Evolutionary conservation across 768 basidiomycete species (phyloP).

Genomic region (Pholiota microspora): DNA sequence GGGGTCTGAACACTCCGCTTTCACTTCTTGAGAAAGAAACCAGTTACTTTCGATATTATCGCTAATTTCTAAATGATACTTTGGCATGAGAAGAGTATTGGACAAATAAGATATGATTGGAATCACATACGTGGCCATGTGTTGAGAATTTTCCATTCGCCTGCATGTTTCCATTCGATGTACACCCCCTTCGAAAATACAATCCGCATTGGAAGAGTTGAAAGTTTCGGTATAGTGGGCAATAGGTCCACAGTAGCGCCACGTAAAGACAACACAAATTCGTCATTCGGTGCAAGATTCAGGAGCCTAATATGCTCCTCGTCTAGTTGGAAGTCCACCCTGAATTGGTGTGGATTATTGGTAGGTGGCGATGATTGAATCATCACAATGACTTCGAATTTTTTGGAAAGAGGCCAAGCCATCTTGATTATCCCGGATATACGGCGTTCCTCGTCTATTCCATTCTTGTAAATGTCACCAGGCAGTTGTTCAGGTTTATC

Average conservation of each 20-base stretch:
- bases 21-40: conserved; percentile 13
- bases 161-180: conserved; percentile 17
- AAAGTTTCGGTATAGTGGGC: conserved; percentile 23
- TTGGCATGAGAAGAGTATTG: not conserved
- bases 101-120: too few relatives aligned
- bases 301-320: conserved; percentile 32
- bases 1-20: not conserved
- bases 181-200: conserved; percentile 37
- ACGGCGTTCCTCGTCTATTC: conserved; percentile 17
- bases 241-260: conserved; percentile 34
- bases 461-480: conserved; percentile 14
- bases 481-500: conserved; percentile 12
- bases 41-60: conserved; percentile 8
- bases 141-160: conserved; percentile 21
- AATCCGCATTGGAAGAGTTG: conserved; percentile 38
- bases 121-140: conserved; percentile 25
- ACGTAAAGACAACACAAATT: conserved; percentile 45
- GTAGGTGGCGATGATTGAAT: not conserved
- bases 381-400: conserved; percentile 11
- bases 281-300: conserved; percentile 38
- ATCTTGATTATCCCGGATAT: conserved; percentile 20
- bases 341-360: conserved; percentile 9
- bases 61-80: not conserved
- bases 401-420: conserved; percentile 9
- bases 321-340: conserved; percentile 19